A percentile compares a stretch with the other conserved stretches of the same genome.
These are phyloP conservation scores for Solanum commersonii DNA, from an alignment of 257 asterid genomes.

Conservation along the genomic window DNA sequence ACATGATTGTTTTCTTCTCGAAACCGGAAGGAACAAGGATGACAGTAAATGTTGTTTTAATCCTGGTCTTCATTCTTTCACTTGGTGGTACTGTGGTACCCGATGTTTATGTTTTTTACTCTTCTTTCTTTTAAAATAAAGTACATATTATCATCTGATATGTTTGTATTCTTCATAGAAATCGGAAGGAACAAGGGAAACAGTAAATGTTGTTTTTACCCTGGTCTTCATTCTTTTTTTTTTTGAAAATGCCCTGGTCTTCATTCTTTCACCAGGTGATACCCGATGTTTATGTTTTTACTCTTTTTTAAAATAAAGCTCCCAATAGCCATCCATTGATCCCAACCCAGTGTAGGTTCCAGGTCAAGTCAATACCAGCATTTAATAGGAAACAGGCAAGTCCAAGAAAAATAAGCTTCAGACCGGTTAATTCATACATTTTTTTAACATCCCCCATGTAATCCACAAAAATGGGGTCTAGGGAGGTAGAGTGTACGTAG, in stretches of 20 bases:
- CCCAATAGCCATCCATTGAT: not conserved
- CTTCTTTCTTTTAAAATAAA: not conserved
- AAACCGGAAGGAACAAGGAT: not conserved
- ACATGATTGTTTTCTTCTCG: not conserved
- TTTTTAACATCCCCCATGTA: accelerated
- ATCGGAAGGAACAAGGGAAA: not conserved
- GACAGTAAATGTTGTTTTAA: not conserved
- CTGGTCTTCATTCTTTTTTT: not conserved
- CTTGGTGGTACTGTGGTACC: not conserved
- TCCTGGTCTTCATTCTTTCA: not conserved
- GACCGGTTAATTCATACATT: not conserved
- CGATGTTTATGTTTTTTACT: not conserved
- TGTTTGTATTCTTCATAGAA: not conserved
- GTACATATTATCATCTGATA: not conserved
- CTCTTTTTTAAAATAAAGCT: not conserved
- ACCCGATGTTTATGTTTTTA: not conserved
- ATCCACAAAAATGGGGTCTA: not conserved
- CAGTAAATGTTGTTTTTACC: not conserved
- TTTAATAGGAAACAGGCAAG: not conserved
- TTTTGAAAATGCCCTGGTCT: no score
- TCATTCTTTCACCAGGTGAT: not conserved
- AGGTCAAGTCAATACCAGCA: not conserved
- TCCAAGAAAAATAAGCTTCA: not conserved
- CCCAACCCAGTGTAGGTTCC: not conserved
- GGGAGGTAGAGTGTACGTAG: not conserved